Evolutionary conservation across 2,329 filamentous ascomycete genomes (phyloP).

Genomic region (Aphanoascus verrucosus): DNA sequence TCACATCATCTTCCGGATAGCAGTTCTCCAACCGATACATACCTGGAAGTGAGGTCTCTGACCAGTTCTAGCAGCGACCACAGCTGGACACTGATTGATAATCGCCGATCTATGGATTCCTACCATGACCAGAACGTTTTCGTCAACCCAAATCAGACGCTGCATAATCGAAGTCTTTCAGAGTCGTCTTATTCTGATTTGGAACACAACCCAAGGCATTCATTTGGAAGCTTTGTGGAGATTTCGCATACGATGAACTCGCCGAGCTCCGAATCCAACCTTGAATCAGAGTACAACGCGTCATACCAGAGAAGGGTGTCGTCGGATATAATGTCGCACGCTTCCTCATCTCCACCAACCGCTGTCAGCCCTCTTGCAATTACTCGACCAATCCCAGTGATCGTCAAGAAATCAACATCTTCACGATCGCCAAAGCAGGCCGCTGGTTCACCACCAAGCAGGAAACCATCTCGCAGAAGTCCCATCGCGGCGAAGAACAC

Average conservation of each 20-base stretch:
- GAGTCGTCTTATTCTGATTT: conserved; percentile 72
- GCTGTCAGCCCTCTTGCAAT: conserved; percentile 57
- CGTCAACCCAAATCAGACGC: conserved; percentile 82
- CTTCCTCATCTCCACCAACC: conserved; percentile 31
- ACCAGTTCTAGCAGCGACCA: conserved; percentile 71
- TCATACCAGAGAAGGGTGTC: conserved; percentile 31
- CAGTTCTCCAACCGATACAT: conserved; percentile 66
- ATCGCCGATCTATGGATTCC: conserved; percentile 60
- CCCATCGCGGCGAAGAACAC: conserved; percentile 67
- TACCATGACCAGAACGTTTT: conserved; percentile 56
- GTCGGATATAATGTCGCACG: conserved; percentile 34
- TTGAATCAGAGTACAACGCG: conserved; percentile 44
- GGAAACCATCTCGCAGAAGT: conserved; percentile 60
- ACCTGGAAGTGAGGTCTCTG: conserved; percentile 76
- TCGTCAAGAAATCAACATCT: conserved; percentile 34
- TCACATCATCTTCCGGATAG: conserved; percentile 36
- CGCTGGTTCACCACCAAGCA: conserved; percentile 53
- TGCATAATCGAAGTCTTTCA: conserved; percentile 78
- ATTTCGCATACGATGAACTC: conserved; percentile 72
- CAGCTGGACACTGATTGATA: conserved; percentile 74
- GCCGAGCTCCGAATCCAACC: conserved; percentile 64
- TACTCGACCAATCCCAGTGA: conserved; percentile 53
- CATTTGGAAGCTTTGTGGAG: conserved; percentile 72
- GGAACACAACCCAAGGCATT: conserved; percentile 50
- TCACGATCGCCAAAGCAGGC: conserved; percentile 52